Evolutionary conservation across 2,329 filamentous ascomycete species (phyloP).

Genomic region (Dactylellina leptospora): DNA sequence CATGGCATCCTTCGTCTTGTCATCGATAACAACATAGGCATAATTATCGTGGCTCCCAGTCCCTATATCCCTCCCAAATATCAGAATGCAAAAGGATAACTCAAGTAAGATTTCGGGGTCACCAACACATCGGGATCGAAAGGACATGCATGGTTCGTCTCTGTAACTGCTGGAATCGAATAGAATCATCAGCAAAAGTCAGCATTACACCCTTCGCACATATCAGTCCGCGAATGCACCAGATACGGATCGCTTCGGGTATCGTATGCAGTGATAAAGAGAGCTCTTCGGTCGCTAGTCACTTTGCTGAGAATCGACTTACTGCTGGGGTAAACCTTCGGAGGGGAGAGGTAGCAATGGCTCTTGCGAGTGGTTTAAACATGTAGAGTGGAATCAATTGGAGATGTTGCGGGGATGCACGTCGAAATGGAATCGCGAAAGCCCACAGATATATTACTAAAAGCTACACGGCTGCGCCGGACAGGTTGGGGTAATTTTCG

Average conservation of each 20-base stretch:
- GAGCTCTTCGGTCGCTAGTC: too few species aligned
- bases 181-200: constrained; percentile 1
- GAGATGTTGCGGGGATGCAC: background rate
- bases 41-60: constrained; percentile 82
- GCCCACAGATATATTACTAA: background rate
- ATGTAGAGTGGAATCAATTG: constrained; percentile 19
- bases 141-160: constrained; percentile 79
- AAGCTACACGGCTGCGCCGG: constrained; percentile 25
- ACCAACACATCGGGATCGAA: constrained; percentile 87
- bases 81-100: constrained; percentile 20
- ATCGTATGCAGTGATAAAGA: too few species aligned
- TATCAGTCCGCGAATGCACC: too few species aligned
- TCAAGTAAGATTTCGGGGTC: background rate
- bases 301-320: too few species aligned
- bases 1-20: constrained; percentile 78
- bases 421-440: background rate
- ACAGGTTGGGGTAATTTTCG: constrained; percentile 33
- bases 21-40: constrained; percentile 80
- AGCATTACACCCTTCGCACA: too few species aligned
- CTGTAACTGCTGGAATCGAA: constrained; percentile 58
- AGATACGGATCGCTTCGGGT: constrained; percentile 3
- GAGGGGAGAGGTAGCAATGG: constrained; percentile 20
- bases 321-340: constrained; percentile 21
- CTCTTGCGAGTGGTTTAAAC: constrained; percentile 30
- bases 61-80: constrained; percentile 65